Base-by-base conservation (phyloP, 2,329 filamentous ascomycete species). In the Arthrinium phaeospermum region DNA sequence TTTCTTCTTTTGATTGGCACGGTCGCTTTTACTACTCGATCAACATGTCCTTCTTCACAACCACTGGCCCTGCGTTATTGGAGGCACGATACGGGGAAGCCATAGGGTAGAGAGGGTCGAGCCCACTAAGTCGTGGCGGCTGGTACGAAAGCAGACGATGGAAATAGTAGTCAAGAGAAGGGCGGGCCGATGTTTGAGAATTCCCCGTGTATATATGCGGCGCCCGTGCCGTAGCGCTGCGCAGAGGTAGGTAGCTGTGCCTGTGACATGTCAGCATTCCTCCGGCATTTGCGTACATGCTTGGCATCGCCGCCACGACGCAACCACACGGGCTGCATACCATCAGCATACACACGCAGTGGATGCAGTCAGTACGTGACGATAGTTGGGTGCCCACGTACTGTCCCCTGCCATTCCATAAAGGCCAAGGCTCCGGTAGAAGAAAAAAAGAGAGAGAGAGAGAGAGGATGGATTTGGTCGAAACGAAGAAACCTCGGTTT, bases 171-270 rank as follows among this genome's bases (percentile, higher is more conserved):
- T 49, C 8, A 10, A 46, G 44, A 45, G 41, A 49, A 68, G 24
- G 41, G 44, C 41, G 46, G 46, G 30, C 67, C 44, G 46, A 37
- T 47, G 24, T 47, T 19, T 47, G 41, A 46, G 67, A 49, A 68
- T 14, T 49, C 44, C 22, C 67, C 24, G 67, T 68, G 67, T 68
- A 68, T 47, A 68, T 46, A 30, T 68, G 67, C 67, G 57, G 57
- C 57, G 57, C 57, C 19, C 57, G 24, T 37, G 30, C 57, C 49
- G n/a, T 51, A n/a, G n/a, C 57, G 57, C n/a, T 41, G 22, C 57
- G 57, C n/a, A 41, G 22, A 34, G 14, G 10, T 22, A 68, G 13
- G 44, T 37, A 67, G 34, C n/a, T 68, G 67, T 22, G 46, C 46
- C 67, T 41, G 41, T 68, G 41, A 46, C 46, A 34, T 22, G 46